Evolutionary conservation across 495 filamentous ascomycete genomes (phyloP).

Genomic region (Hypoxylon subgilvum): DNA sequence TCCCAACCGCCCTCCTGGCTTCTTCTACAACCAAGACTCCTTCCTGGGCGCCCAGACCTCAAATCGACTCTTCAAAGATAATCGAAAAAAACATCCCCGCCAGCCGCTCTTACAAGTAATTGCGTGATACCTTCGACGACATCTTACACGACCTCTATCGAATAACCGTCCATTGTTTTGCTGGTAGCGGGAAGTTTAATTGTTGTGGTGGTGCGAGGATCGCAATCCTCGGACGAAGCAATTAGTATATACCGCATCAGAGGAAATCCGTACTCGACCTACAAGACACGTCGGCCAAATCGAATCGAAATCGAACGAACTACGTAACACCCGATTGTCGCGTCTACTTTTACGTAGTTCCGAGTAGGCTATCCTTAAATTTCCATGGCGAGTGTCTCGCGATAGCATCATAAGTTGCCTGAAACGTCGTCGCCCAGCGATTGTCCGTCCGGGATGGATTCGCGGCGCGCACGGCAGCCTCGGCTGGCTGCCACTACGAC

Average conservation of each 20-base stretch:
- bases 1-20: no score
- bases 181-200: background rate
- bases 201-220: conserved; percentile 4
- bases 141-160: no score
- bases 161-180: background rate
- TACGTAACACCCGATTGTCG: conserved; percentile 19
- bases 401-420: conserved; percentile 35
- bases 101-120: background rate
- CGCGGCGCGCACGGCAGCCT: conserved; percentile 14
- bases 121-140: background rate
- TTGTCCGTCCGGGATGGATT: conserved; percentile 20
- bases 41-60: conserved; percentile 44
- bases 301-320: no score
- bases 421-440: conserved; percentile 33
- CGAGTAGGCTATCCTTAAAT: conserved; percentile 29
- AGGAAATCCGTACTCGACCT: conserved; percentile 1
- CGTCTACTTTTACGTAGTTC: conserved; percentile 18
- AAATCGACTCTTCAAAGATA: conserved; percentile 28
- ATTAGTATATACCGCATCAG: conserved; percentile 20
- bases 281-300: background rate
- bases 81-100: conserved; percentile 16
- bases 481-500: conserved; percentile 38
- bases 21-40: conserved; percentile 38
- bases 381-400: conserved; percentile 41
- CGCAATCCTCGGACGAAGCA: conserved; percentile 3